Percentiles rank a stretch among this genome's conserved stretches.
Conservation (phyloP, 129 eudicot species). For the Smallanthus sonchifolius region DNA sequence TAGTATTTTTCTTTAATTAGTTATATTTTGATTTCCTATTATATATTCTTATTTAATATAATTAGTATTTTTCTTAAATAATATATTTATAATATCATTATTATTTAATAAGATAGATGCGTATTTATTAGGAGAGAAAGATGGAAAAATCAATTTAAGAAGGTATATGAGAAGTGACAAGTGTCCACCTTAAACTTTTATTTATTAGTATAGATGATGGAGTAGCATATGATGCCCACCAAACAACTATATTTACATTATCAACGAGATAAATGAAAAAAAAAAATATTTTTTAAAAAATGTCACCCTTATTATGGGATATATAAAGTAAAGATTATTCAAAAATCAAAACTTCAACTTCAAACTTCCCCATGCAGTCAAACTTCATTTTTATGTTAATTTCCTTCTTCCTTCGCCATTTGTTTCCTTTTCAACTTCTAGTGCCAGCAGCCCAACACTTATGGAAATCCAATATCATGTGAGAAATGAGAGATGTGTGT, state of each 20-base stretch:
- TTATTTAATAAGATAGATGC: no score
- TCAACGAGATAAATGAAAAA: conserved; percentile 14
- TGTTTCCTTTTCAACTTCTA: conserved; percentile 3
- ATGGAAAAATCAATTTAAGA: no score
- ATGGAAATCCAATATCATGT: background rate
- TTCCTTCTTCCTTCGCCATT: conserved; percentile 6
- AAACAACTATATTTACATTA: conserved; percentile 13
- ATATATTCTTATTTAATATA: no score
- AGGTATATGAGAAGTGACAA: no score
- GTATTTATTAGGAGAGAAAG: no score
- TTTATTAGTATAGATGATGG: background rate
- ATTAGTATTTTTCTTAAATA: no score
- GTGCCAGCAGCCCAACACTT: background rate
- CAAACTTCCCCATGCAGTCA: background rate
- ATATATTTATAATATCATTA: no score
- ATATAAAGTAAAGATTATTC: background rate
- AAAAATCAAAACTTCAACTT: conserved; percentile 3
- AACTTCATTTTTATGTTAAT: conserved; percentile 13
- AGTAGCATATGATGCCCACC: conserved; percentile 35
- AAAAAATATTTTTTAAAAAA: background rate
- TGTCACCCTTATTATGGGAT: background rate
- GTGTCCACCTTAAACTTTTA: no score
- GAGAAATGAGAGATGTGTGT: no score
- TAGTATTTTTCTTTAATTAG: no score
- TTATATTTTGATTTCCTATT: no score